phyloP scores from a whole-genome alignment of 2,329 filamentous ascomycete genomes.

The Botrytis sinoallii region DNA sequence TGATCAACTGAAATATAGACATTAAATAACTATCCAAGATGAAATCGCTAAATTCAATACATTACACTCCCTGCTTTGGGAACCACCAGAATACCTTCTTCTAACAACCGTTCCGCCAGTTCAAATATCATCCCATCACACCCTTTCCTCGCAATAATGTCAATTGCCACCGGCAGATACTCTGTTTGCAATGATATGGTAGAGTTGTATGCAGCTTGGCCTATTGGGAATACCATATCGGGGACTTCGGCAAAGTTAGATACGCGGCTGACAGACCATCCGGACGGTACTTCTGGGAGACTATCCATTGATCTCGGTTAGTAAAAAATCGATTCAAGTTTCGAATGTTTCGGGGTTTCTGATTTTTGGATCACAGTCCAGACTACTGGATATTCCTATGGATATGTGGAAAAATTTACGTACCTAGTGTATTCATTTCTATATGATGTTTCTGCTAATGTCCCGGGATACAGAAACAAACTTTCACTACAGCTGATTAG shows the following conservation, averaged over 20 bases:
- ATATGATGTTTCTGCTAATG: slow-evolving; percentile 42
- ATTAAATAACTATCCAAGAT: not conserved
- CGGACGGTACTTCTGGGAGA: slow-evolving; percentile 45
- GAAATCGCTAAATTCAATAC: slow-evolving; percentile 18
- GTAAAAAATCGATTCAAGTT: not conserved
- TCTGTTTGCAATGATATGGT: slow-evolving; percentile 49
- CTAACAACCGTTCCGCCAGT: slow-evolving; percentile 50
- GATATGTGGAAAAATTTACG: not conserved
- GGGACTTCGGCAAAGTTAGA: slow-evolving; percentile 47
- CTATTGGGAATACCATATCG: slow-evolving; percentile 45
- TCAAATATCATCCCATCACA: slow-evolving; percentile 59
- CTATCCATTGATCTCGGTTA: slow-evolving; percentile 16
- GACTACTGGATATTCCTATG: not conserved
- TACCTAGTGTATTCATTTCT: slow-evolving; percentile 43
- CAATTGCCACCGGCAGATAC: slow-evolving; percentile 55
- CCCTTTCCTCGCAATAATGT: slow-evolving; percentile 55
- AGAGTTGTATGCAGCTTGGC: slow-evolving; percentile 43
- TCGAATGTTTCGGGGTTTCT: not conserved
- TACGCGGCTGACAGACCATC: slow-evolving; percentile 45
- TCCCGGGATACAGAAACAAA: slow-evolving; percentile 49
- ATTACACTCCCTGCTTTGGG: slow-evolving; percentile 43
- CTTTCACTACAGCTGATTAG: slow-evolving; percentile 47
- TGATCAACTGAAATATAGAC: not conserved
- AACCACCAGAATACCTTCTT: slow-evolving; percentile 46
- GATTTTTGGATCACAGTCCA: not conserved